Evolutionary conservation across 2,329 filamentous ascomycete genomes (phyloP).

Genomic region (Ambrosiella beaveri): DNA sequence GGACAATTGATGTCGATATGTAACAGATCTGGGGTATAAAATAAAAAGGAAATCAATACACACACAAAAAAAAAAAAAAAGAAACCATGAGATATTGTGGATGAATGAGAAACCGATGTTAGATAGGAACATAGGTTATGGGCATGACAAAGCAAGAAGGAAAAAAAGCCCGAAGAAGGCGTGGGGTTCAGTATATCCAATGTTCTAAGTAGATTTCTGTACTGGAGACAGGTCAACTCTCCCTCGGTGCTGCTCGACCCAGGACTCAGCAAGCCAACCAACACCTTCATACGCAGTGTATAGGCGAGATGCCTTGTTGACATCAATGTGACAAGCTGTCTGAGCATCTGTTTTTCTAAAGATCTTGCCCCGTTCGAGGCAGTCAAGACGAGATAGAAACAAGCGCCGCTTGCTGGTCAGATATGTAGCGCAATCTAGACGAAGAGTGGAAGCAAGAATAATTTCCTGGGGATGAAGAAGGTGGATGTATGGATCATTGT

Average conservation of each 20-base stretch:
- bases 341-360: conserved; percentile 93
- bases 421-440: conserved; percentile 75
- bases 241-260: conserved; percentile 24
- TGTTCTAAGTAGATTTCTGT: conserved; percentile 6
- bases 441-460: conserved; percentile 56
- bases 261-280: conserved; percentile 53
- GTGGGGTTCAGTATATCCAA: neutral
- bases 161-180: conserved; percentile 9
- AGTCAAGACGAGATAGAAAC: conserved; percentile 58
- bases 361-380: conserved; percentile 52
- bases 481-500: conserved; percentile 48
- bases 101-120: no score
- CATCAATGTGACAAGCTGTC: conserved; percentile 93
- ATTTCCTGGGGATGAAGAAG: conserved; percentile 67
- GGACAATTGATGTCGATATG: no score
- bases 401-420: conserved; percentile 86
- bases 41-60: no score
- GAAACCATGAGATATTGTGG: no score
- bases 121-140: no score
- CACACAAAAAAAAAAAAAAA: no score
- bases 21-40: no score
- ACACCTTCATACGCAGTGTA: conserved; percentile 81
- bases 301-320: conserved; percentile 89
- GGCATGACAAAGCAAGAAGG: conserved; percentile 3
- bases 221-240: conserved; percentile 8